phyloP scores from a whole-genome alignment of 495 filamentous ascomycete species.

The Lepidopterella palustris region DNA sequence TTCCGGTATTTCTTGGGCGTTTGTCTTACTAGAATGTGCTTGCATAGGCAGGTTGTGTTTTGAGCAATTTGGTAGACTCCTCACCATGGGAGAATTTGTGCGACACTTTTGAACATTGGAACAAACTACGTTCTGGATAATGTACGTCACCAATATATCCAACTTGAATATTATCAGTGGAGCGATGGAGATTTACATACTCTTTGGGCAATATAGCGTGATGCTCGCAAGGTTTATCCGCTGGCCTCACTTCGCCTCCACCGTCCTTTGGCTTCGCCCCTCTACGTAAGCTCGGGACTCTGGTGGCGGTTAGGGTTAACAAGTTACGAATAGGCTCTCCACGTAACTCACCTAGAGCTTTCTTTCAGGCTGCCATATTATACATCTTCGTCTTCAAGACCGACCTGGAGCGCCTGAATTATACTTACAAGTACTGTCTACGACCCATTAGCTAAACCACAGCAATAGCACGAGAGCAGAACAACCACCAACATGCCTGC shows the following conservation, averaged over 20 bases:
- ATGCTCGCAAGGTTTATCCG: no score
- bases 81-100: no score
- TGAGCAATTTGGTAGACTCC: no score
- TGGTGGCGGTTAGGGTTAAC: constrained; percentile 15
- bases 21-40: background rate
- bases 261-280: background rate
- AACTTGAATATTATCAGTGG: no score
- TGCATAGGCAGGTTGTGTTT: background rate
- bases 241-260: no score
- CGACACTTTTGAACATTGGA: no score
- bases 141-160: no score
- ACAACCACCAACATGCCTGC: constrained; percentile 19
- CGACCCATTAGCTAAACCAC: background rate
- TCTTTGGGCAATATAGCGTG: no score
- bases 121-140: no score
- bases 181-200: no score
- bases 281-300: background rate
- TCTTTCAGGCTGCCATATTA: background rate
- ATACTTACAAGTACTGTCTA: background rate
- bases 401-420: background rate
- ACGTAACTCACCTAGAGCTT: background rate
- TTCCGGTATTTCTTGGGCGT: background rate
- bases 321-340: background rate
- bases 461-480: background rate
- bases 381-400: background rate